These are phyloP conservation scores for Penicillium robsamsonii DNA, from an alignment of 495 filamentous ascomycete species.

Conservation along the genomic window DNA sequence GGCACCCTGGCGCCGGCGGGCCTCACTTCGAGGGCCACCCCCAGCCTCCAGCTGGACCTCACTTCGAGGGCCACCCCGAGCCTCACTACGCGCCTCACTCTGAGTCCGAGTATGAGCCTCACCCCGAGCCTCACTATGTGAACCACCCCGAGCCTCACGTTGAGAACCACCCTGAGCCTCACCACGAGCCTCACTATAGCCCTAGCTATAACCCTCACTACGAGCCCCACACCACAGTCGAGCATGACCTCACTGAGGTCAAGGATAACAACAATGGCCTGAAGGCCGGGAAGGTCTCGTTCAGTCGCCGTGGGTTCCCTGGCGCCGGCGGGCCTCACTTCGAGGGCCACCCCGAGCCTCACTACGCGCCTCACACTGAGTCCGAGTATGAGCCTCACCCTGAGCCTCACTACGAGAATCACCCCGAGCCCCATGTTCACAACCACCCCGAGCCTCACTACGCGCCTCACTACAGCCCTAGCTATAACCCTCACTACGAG, in stretches of 20 bases:
- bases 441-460: too few species aligned
- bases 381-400: not conserved
- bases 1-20: not conserved
- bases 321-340: not conserved
- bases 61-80: not conserved
- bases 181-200: too few species aligned
- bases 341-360: not conserved
- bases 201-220: not conserved
- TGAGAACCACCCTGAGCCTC: too few species aligned
- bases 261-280: constrained; percentile 1
- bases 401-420: not conserved
- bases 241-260: not conserved
- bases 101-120: not conserved
- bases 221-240: not conserved
- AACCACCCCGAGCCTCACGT: not conserved
- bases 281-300: constrained; percentile 7
- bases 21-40: too few species aligned
- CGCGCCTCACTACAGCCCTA: too few species aligned
- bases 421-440: not conserved
- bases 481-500: not conserved
- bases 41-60: too few species aligned
- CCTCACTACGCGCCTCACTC: too few species aligned
- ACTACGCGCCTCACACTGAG: too few species aligned
- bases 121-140: not conserved
- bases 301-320: too few species aligned